phyloP scores from a whole-genome alignment of 2,329 filamentous ascomycete species.

The Periglandula ipomoeae region DNA sequence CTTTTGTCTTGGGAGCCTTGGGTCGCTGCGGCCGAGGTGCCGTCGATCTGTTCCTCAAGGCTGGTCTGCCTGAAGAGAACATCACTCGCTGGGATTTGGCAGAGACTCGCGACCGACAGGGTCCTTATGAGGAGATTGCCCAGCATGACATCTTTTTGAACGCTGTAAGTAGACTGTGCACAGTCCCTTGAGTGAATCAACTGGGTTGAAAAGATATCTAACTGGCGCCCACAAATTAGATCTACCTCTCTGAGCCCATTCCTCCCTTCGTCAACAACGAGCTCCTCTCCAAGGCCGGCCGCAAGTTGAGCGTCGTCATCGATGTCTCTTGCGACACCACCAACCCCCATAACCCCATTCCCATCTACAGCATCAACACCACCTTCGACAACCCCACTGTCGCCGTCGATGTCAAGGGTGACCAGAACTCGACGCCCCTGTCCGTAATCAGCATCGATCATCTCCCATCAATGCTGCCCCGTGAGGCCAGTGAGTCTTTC shows the following conservation, averaged over 20 bases:
- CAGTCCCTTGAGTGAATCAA: too few species aligned
- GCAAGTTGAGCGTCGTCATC: conserved; percentile 71
- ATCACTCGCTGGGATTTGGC: conserved; percentile 62
- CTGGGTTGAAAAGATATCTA: not conserved
- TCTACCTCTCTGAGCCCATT: conserved; percentile 10
- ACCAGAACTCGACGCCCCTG: conserved; percentile 40
- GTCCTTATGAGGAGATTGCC: conserved; percentile 71
- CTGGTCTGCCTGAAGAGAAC: conserved; percentile 39
- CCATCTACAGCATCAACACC: conserved; percentile 76
- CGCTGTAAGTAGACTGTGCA: conserved; percentile 21
- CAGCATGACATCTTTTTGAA: conserved; percentile 55
- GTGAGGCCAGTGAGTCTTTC: conserved; percentile 64
- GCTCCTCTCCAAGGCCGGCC: conserved; percentile 51
- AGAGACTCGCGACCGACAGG: conserved; percentile 58
- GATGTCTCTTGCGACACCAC: conserved; percentile 66
- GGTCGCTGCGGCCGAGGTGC: conserved; percentile 80
- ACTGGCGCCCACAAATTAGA: conserved; percentile 1
- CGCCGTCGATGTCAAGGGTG: conserved; percentile 52
- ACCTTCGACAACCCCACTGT: conserved; percentile 87
- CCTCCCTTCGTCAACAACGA: conserved; percentile 71
- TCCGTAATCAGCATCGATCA: conserved; percentile 86
- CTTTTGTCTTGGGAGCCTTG: conserved; percentile 78
- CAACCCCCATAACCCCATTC: conserved; percentile 49
- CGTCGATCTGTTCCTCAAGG: conserved; percentile 67
- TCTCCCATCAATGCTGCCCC: conserved; percentile 70